Evolutionary conservation across 2,329 filamentous ascomycete species (phyloP).

Genomic region (Pyrenochaeta sp.): DNA sequence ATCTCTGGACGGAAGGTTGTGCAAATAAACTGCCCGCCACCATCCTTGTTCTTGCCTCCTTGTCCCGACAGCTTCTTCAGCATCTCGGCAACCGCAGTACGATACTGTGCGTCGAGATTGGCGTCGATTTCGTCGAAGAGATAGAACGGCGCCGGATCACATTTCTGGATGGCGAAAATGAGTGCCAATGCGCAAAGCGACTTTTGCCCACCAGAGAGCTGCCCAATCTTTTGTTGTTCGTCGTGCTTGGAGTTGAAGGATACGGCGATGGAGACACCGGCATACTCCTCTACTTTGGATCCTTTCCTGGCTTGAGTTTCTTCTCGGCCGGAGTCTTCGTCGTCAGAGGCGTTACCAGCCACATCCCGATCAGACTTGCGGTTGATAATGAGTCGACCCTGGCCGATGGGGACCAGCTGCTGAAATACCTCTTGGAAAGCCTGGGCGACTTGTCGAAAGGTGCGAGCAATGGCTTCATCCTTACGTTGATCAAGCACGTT

Average conservation of each 20-base stretch:
- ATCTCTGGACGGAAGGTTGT: constrained; percentile 98
- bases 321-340: constrained; percentile 61
- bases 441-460: constrained; percentile 95
- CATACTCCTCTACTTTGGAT: constrained; percentile 85
- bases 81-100: constrained; percentile 91
- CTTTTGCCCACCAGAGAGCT: constrained; percentile 96
- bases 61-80: constrained; percentile 65
- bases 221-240: constrained; percentile 96
- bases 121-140: constrained; percentile 99
- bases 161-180: constrained; percentile 98
- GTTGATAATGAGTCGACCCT: constrained; percentile 91
- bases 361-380: constrained; percentile 81
- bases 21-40: constrained; percentile 88
- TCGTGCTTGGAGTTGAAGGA: constrained; percentile 99
- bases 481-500: constrained; percentile 92
- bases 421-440: constrained; percentile 95
- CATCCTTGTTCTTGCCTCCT: constrained; percentile 50
- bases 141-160: constrained; percentile 96
- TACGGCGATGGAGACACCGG: constrained; percentile 93
- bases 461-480: constrained; percentile 97
- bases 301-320: constrained; percentile 38
- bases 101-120: constrained; percentile 97
- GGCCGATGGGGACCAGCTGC: constrained; percentile 91
- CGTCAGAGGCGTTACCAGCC: constrained; percentile 56
- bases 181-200: constrained; percentile 96